Evolutionary conservation across 352 stramenopile genomes (phyloP), one percentile per base, ranked within the genome.

Genomic region (Pythium diclinum): DNA sequence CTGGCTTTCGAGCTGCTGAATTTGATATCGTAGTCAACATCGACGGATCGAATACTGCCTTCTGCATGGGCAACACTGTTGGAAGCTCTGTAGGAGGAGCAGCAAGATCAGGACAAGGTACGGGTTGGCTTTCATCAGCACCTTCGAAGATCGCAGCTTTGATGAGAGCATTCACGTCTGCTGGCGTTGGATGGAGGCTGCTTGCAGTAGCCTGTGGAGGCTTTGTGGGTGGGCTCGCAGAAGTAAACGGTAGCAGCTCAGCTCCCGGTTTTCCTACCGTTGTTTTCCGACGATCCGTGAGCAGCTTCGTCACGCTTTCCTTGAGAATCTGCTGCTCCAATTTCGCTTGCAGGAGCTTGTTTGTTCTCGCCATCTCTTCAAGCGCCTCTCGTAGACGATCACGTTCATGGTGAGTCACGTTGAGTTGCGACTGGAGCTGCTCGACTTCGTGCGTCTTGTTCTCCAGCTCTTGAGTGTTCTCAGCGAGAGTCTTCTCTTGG

Each of bases 261-360:
- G 42, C n/a, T 25, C 42, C 42, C 11, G 58, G 48, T 28, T 58
- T 62, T 3, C 17, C 25, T 17, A 59, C 28, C 3, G 23, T 47
- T 2, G 62, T 68, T n/a, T 66, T 61, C 23, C 72, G 62, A 25
- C 69, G 63, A 19, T 82, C 71, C 9, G 52, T 65, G 3, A 73
- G 38, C 8, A 74, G 56, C 55, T 69, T 76, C 3, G 52, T 61
- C 6, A 77, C 61, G n/a, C 72, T 76, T 51, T 88, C 73, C 53
- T 87, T 86, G 14, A 91, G 23, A 61, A 91, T 88, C 54, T 88
- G 83, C 40, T 89, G 74, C 64, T 89, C 78, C 6, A 91, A 62
- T 47, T 83, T 87, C 1, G 62, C 56, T 49, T 83, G 83, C 30
- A 91, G 56, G 16, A 87, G 61, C 38, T 83, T 86, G 65, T 91